Conservation (phyloP, 1,284 basidiomycete species). For the Boletus smithii region DNA sequence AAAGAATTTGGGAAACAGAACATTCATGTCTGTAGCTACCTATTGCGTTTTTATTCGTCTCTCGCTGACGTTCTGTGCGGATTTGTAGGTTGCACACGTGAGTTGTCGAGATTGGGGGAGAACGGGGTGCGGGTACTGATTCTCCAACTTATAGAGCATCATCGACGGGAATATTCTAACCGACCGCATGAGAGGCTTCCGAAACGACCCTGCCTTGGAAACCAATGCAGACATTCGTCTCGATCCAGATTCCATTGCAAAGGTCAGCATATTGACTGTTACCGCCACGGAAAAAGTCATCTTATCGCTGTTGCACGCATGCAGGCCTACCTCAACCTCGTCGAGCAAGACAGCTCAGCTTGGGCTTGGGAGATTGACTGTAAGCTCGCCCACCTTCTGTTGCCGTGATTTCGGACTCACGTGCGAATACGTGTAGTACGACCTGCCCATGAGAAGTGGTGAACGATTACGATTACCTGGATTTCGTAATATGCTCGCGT, state of each 20-base stretch:
- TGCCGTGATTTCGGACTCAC: slow-evolving; percentile 3
- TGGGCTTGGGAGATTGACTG: slow-evolving; percentile 73
- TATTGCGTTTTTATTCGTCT: background rate
- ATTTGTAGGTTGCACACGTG: slow-evolving; percentile 57
- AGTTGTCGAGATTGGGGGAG: slow-evolving; percentile 26
- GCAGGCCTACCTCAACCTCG: slow-evolving; percentile 54
- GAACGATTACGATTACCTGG: slow-evolving; percentile 1
- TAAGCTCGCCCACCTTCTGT: slow-evolving; percentile 31
- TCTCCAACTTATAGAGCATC: slow-evolving; percentile 40
- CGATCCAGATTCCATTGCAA: slow-evolving; percentile 63
- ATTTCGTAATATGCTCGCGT: background rate
- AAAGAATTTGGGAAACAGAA: slow-evolving; percentile 80
- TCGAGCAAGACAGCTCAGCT: slow-evolving; percentile 56
- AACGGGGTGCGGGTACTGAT: background rate
- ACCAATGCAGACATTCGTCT: slow-evolving; percentile 48
- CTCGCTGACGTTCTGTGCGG: slow-evolving; percentile 5
- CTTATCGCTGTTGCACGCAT: slow-evolving; percentile 17
- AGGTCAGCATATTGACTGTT: slow-evolving; percentile 28
- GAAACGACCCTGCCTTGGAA: slow-evolving; percentile 41
- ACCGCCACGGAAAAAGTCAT: slow-evolving; percentile 2
- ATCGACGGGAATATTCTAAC: slow-evolving; percentile 64
- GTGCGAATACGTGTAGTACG: slow-evolving; percentile 30
- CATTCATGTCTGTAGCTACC: slow-evolving; percentile 55
- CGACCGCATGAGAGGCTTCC: slow-evolving; percentile 35
- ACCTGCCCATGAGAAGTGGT: slow-evolving; percentile 45